These are phyloP conservation scores for Trichoderma orchidacearum DNA, from an alignment of 495 filamentous ascomycete genomes.

Conservation along the genomic window DNA sequence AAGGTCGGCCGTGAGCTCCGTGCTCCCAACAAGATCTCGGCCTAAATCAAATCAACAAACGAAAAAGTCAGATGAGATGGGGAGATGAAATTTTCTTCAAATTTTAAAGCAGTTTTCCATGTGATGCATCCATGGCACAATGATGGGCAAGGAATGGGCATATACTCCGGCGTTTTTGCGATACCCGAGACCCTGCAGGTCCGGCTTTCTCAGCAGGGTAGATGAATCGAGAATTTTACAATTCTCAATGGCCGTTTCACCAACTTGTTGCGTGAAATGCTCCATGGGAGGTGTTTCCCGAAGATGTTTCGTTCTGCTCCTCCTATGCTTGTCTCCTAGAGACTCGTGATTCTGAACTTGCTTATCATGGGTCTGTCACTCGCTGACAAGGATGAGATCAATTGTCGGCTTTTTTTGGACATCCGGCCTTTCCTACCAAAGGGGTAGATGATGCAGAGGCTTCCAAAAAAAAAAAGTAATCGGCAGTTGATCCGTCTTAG, in stretches of 20 bases:
- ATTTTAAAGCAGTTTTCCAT: neutral
- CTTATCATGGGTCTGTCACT: neutral
- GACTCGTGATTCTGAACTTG: conserved; percentile 1
- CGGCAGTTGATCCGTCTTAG: too few relatives aligned
- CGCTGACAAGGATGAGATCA: too few relatives aligned
- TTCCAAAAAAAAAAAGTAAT: too few relatives aligned
- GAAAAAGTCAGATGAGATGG: neutral
- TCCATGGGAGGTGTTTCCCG: conserved; percentile 51
- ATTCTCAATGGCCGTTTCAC: conserved; percentile 48
- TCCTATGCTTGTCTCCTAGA: conserved; percentile 5
- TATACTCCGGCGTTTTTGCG: conserved; percentile 2
- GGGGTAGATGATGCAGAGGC: too few relatives aligned
- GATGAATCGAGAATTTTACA: conserved; percentile 27
- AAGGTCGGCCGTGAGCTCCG: conserved; percentile 60
- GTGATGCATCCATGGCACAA: conserved; percentile 1
- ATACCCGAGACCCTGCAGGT: conserved; percentile 1
- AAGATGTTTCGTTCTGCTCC: conserved; percentile 15
- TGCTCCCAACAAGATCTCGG: conserved; percentile 34
- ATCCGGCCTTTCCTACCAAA: too few relatives aligned
- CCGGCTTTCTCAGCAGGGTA: conserved; percentile 1
- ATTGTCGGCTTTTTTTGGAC: too few relatives aligned
- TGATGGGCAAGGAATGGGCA: conserved; percentile 1
- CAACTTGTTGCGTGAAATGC: conserved; percentile 42
- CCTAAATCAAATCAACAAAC: neutral
- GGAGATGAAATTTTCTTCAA: neutral